Percentiles rank a stretch among this genome's conserved stretches.
Evolutionary conservation across 495 filamentous ascomycete species (phyloP).

Genomic region (Podospora australis): DNA sequence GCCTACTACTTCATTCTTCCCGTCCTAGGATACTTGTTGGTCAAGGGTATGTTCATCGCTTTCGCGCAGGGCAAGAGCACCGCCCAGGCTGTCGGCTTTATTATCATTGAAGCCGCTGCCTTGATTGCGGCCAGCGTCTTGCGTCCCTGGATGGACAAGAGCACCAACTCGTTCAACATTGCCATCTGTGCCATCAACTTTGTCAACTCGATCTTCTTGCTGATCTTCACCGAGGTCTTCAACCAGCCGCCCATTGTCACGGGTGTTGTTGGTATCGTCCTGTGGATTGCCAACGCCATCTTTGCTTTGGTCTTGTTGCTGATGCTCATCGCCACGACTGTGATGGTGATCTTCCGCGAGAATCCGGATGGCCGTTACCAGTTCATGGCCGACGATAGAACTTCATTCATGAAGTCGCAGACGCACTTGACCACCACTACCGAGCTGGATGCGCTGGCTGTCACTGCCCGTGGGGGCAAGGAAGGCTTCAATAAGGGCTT

Average conservation of each 20-base stretch:
- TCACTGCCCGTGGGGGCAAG: conserved; percentile 90
- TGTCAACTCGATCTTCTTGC: conserved; percentile 77
- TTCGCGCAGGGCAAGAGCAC: conserved; percentile 67
- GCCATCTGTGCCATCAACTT: conserved; percentile 87
- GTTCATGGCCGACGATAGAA: conserved; percentile 92
- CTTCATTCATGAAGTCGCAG: conserved; percentile 97
- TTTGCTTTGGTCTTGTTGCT: conserved; percentile 81
- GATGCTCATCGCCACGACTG: conserved; percentile 79
- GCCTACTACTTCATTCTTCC: conserved; percentile 97
- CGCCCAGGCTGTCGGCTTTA: conserved; percentile 74
- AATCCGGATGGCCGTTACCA: conserved; percentile 95
- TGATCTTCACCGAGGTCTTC: conserved; percentile 80
- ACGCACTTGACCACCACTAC: conserved; percentile 74
- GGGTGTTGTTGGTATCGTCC: conserved; percentile 90
- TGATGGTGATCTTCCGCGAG: conserved; percentile 82
- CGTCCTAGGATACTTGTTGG: conserved; percentile 64
- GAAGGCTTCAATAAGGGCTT: conserved; percentile 51
- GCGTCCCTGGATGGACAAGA: conserved; percentile 99
- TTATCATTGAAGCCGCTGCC: conserved; percentile 77
- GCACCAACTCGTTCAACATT: conserved; percentile 96
- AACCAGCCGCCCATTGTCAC: conserved; percentile 84
- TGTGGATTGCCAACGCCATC: conserved; percentile 85
- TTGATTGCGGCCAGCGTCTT: conserved; percentile 75
- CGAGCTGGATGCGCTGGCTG: conserved; percentile 89
- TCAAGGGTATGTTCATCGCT: conserved; percentile 89